Evolutionary conservation across 208 protist species (phyloP).

Genomic region (Naegleria gruberi): DNA sequence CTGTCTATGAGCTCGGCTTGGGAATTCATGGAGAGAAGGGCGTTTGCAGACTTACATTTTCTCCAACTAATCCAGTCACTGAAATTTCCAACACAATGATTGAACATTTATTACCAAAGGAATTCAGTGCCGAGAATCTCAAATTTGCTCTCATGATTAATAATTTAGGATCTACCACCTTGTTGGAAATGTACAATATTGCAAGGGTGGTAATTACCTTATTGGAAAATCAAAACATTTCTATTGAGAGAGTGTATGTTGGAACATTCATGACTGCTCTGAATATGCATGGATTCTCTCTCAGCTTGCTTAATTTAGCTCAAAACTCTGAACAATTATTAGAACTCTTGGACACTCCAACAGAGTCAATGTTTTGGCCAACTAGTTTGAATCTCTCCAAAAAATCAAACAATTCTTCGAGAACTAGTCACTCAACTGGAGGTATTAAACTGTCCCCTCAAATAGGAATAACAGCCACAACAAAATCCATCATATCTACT

Average conservation of each 20-base stretch:
- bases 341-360: background rate
- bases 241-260: slow-evolving; percentile 51
- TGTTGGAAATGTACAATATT: slow-evolving; percentile 61
- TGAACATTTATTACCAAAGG: background rate
- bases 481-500: too few species aligned
- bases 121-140: background rate
- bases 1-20: slow-evolving; percentile 52
- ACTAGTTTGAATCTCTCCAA: background rate
- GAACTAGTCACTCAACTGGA: too few species aligned
- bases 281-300: slow-evolving; percentile 32
- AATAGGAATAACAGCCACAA: too few species aligned
- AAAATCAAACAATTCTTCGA: too few species aligned
- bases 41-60: background rate
- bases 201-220: slow-evolving; percentile 37
- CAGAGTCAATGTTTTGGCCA: background rate
- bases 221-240: slow-evolving; percentile 26
- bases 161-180: slow-evolving; percentile 67
- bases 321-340: background rate
- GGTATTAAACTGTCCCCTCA: too few species aligned
- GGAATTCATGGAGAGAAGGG: slow-evolving; percentile 78
- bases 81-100: background rate
- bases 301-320: background rate
- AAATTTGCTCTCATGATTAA: slow-evolving; percentile 60
- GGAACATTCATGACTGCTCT: slow-evolving; percentile 71
- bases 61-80: slow-evolving; percentile 9